A percentile compares a stretch with the other conserved stretches of the same genome.
Conservation (phyloP, 192 early-diverging fungal species). For the Podila horticola region DNA sequence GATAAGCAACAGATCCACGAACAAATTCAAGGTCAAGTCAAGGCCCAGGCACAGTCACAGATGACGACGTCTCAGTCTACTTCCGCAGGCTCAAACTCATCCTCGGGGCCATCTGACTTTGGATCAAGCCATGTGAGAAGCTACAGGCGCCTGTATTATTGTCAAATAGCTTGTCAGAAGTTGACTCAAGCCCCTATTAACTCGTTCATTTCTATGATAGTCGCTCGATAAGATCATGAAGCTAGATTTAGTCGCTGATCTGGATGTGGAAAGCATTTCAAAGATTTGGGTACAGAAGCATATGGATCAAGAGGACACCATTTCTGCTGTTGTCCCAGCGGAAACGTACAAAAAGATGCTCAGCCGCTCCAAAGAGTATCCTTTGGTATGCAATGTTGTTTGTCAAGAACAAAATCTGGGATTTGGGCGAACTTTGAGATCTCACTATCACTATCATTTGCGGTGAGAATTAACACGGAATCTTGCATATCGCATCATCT, state of each 20-base stretch:
- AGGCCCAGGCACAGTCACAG: background rate
- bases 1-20: slow-evolving; percentile 3
- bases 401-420: background rate
- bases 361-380: slow-evolving; percentile 61
- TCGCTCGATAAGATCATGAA: slow-evolving; percentile 66
- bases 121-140: background rate
- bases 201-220: slow-evolving; percentile 20
- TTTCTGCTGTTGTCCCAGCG: slow-evolving; percentile 73
- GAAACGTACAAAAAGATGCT: slow-evolving; percentile 68
- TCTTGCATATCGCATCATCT: background rate
- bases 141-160: background rate
- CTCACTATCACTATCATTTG: background rate
- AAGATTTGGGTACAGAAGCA: slow-evolving; percentile 85
- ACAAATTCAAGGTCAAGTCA: background rate
- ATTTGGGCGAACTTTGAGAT: background rate
- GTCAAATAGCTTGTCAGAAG: too few relatives aligned
- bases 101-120: background rate
- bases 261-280: slow-evolving; percentile 53
- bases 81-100: too few relatives aligned
- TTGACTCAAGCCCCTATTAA: too few relatives aligned
- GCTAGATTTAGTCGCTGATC: slow-evolving; percentile 56
- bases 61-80: background rate
- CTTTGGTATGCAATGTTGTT: slow-evolving; percentile 55
- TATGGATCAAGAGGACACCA: slow-evolving; percentile 57
- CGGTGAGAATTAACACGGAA: background rate